Conservation (phyloP, 2,329 filamentous ascomycete genomes). For the Lecanicillium sp. region DNA sequence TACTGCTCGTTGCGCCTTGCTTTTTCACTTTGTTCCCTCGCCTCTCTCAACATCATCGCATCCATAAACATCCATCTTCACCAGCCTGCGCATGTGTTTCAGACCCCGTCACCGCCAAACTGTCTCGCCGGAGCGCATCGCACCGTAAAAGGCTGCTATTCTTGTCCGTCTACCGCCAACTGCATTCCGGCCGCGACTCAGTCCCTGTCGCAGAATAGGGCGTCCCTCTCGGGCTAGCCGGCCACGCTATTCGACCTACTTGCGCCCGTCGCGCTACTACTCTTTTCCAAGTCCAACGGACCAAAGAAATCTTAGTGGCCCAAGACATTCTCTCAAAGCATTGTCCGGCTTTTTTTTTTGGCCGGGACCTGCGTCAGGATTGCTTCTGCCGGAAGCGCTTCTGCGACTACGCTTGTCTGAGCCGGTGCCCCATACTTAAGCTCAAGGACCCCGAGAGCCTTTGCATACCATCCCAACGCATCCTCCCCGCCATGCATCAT, state of each 20-base stretch:
- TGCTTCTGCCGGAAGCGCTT: constrained; percentile 2
- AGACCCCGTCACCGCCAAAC: neutral
- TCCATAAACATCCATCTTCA: neutral
- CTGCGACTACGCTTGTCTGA: constrained; percentile 2
- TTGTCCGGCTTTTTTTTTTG: constrained; percentile 6
- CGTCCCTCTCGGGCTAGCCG: constrained; percentile 1
- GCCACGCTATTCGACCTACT: too few relatives aligned
- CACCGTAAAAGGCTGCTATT: neutral
- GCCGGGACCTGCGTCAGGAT: constrained; percentile 6
- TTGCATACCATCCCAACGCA: constrained; percentile 5
- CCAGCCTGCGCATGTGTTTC: constrained; percentile 1
- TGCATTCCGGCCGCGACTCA: constrained; percentile 4
- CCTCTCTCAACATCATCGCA: neutral
- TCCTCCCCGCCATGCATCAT: constrained; percentile 7
- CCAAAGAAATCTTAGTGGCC: constrained; percentile 1
- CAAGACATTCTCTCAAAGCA: constrained; percentile 3
- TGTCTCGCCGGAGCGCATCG: constrained; percentile 1
- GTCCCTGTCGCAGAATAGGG: constrained; percentile 3
- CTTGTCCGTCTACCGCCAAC: constrained; percentile 1
- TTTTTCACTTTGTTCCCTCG: neutral
- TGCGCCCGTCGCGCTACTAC: neutral
- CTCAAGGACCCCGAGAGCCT: constrained; percentile 2
- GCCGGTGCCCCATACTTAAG: constrained; percentile 1
- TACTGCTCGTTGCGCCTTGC: neutral
- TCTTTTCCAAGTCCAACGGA: neutral